Evolutionary conservation across 1,284 basidiomycete species (phyloP).

Genomic region (Moesziomyces sp.): DNA sequence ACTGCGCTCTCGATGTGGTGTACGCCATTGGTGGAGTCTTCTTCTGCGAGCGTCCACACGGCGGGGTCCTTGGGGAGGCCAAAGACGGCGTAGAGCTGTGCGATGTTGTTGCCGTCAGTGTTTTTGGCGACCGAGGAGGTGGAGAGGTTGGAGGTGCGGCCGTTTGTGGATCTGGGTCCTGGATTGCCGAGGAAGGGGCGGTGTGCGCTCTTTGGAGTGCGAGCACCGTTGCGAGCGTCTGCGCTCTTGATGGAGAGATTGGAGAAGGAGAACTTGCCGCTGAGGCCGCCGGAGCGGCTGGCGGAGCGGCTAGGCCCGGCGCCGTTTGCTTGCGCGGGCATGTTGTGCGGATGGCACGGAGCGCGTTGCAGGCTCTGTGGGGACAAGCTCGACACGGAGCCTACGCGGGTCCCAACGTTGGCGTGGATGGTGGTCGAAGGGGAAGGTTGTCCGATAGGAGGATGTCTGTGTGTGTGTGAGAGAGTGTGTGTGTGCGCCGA

Average conservation of each 20-base stretch:
- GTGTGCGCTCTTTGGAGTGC: slow-evolving; percentile 22
- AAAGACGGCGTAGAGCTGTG: slow-evolving; percentile 70
- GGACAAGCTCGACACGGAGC: too few relatives aligned
- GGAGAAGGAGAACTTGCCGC: slow-evolving; percentile 45
- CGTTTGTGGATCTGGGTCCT: slow-evolving; percentile 8
- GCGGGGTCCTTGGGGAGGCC: slow-evolving; percentile 70
- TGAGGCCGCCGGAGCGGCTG: slow-evolving; percentile 22
- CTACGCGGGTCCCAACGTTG: too few relatives aligned
- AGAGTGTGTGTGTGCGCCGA: too few relatives aligned
- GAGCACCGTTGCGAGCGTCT: slow-evolving; percentile 15
- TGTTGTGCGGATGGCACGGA: slow-evolving; percentile 1
- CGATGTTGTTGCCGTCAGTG: slow-evolving; percentile 67
- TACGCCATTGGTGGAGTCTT: slow-evolving; percentile 83
- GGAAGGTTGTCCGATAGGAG: too few relatives aligned
- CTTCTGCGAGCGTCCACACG: slow-evolving; percentile 89
- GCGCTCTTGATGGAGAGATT: slow-evolving; percentile 39
- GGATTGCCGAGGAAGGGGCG: slow-evolving; percentile 27
- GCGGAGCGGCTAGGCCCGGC: slow-evolving; percentile 28
- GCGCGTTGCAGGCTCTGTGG: too few relatives aligned
- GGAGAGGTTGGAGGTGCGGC: slow-evolving; percentile 27
- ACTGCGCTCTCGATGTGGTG: slow-evolving; percentile 88
- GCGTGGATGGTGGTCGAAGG: too few relatives aligned
- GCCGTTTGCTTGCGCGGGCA: slow-evolving; percentile 9
- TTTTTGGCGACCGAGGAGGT: slow-evolving; percentile 14
- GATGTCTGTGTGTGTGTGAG: too few relatives aligned